phyloP scores from a whole-genome alignment of 164 flowering plant genomes.

The Stephania cephalantha region DNA sequence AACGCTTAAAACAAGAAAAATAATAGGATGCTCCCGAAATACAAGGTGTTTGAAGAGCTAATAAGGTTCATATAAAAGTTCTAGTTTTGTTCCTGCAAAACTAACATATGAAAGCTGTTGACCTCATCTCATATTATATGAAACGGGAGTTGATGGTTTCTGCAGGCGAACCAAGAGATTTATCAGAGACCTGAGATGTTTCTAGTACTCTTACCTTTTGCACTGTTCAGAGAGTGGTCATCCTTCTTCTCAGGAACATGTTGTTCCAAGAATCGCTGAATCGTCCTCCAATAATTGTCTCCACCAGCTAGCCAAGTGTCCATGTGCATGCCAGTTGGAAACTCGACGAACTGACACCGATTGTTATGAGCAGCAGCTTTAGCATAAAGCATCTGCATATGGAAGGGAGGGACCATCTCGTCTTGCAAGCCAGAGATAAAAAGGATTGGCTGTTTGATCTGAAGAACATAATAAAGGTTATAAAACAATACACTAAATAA shows the following conservation, averaged over 20 bases:
- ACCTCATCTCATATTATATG: not conserved
- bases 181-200: not conserved
- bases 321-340: constrained; percentile 97
- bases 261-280: constrained; percentile 59
- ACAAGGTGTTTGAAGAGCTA: not conserved
- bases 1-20: not conserved
- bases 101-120: not conserved
- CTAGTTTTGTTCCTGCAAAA: not conserved
- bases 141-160: no score
- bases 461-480: constrained; percentile 16
- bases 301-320: constrained; percentile 97
- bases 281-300: constrained; percentile 81
- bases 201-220: constrained; percentile 24
- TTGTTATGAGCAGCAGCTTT: constrained; percentile 74
- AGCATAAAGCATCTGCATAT: constrained; percentile 86
- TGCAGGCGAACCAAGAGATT: no score
- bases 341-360: constrained; percentile 64
- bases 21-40: not conserved
- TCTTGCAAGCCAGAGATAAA: constrained; percentile 93
- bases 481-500: not conserved
- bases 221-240: constrained; percentile 21
- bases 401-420: constrained; percentile 96
- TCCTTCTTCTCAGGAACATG: constrained; percentile 43
- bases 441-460: constrained; percentile 87
- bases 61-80: not conserved